Base-by-base conservation (phyloP, 257 asterid species). In the Fraxinus pennsylvanica region DNA sequence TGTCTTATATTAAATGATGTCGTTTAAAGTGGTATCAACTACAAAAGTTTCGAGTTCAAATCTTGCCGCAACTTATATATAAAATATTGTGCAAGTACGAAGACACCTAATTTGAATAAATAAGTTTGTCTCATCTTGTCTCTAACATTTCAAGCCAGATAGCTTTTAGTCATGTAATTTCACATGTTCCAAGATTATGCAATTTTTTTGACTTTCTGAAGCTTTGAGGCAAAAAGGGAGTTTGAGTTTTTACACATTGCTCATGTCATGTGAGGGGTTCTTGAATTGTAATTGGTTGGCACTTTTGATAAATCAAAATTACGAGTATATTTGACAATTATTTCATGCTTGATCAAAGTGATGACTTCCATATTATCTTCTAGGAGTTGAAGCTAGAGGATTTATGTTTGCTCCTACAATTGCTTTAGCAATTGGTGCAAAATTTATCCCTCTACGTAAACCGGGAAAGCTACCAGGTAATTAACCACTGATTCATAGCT, bases 351-450 rank as follows among this genome's bases (percentile, higher is more conserved):
- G 57, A 21, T 73, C 6, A 17, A 36, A 38, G 36, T 74, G 74
- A 75, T 70, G 1, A 77, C 68, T 54, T 14, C 63, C 59, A 33
- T 74, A 77, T 66, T 50, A 74, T 81, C 35, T 79, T 81, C 52
- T 72, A 91, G 97, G 97, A 81, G 88, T 92, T 81, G 97, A 92
- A 81, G 94, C 97, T 17, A 86, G 97, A 82, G 97, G 97, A 36
- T 92, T 92, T 76, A 86, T 90, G 80, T 92, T 92, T 83, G 97
- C 89, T 61, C 86, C 97, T 72, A 78, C 97, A 1, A 86, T 92
- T 84, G 97, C 97, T 33, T 83, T 91, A 78, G 96, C 94, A 66
- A 91, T 92, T 77, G 97, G 97, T 21, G 97, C 97, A 71, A 92
- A 90, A 80, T 87, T 87, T 71, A 71, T 94, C 52, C 97, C 96